Base-by-base conservation (phyloP, 805 yeast genomes). In the Barnettozyma botsteinii region DNA sequence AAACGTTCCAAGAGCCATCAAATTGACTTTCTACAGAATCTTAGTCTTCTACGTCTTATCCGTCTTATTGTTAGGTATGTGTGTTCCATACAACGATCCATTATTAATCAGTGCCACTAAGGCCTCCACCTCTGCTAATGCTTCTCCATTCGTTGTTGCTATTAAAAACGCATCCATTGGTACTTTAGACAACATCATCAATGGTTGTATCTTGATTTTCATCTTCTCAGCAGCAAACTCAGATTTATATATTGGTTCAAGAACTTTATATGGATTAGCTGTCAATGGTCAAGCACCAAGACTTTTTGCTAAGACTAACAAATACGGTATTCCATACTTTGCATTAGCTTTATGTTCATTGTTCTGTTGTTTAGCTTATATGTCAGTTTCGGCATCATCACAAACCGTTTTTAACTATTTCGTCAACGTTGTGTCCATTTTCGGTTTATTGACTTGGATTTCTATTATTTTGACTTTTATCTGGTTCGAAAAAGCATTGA, bases 151-250 rank as follows among this genome's bases (percentile, higher is more conserved):
- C 52, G 89, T 83, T 38, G 76, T 83, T 62, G 85, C 91, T 29
- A 73, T 81, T 40, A 65, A 58, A 26, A 67, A 70, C 35, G 83
- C 82, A 22, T 83, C 84, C 41, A 77, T 79, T 46, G 65, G 60
- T 29, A 85, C 77, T 29, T 65, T 86, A 47, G 88, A 88, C 29
- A 83, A 81, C 50, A 72, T 87, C 34, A 69, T 87, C 54, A 87
- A 87, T 58, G 91, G 81, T 3, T 79, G 85, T 59, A 82, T 87
- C 50, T 62, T 87, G 55, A 62, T 84, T 31, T 82, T 85, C 49
- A 88, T 85, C 44, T 74, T 85, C 56, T 82, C 91, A 9, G 94
- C 94, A 35, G 81, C 85, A 11, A 85, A 84, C 64, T 81, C 89
- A 2, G 88, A 81, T 61, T 67, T 85, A 54, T 83, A 83, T 63